Base-by-base conservation (phyloP, 164 flowering plant genomes). In the Platanus orientalis region DNA sequence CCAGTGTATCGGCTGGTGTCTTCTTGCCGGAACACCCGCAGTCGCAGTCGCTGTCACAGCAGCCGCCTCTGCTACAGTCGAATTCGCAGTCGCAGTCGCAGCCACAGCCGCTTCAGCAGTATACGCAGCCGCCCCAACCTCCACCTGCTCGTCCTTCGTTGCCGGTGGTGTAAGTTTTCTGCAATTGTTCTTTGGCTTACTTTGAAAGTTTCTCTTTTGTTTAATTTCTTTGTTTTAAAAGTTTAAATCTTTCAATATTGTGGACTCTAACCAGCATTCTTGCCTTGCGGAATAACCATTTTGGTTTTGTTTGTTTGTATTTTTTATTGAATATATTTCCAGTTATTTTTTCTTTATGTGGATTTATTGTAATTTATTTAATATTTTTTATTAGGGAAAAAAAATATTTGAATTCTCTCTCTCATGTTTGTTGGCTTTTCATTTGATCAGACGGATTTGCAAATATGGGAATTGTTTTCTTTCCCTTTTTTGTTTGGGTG, bases 11-110 rank as follows among this genome's bases (percentile, higher is more conserved):
- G 51, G 34, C 57, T 7, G 36, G 39, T 11, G 69, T 58, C 32
- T 57, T 55, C 28, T 21, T 69, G 61, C 70, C 75, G 42, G 78
- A 80, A 36, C 75, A 74, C 3, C 74, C 76, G 36, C 79, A 70
- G 53, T 54, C 66, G 23, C 74, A 59, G 61, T 26, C 63, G 34
- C 66, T 1, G 5, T 45, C 49, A 17, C 49, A 16, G 49, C 20
- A 16, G 16, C 49, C 12, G 7, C 42, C 49, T 2, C 49, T 5
- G 49, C 20, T 45, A 45, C 49, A 14, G 4, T 19, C 49, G 20
- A 17, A 45, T 13, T 4, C 49, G 20, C 49, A 34, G 65, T n/a
- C 65, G 21, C 54, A 53, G 36, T 60, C 51, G 55, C 60, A 40
- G 62, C 47, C 69, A 48, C 65, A 42, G 60, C 59, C 49, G 36